A percentile compares a stretch with the other conserved stretches of the same genome.
Conservation (phyloP, 495 filamentous ascomycete species). For the Penicillium flavigenum region DNA sequence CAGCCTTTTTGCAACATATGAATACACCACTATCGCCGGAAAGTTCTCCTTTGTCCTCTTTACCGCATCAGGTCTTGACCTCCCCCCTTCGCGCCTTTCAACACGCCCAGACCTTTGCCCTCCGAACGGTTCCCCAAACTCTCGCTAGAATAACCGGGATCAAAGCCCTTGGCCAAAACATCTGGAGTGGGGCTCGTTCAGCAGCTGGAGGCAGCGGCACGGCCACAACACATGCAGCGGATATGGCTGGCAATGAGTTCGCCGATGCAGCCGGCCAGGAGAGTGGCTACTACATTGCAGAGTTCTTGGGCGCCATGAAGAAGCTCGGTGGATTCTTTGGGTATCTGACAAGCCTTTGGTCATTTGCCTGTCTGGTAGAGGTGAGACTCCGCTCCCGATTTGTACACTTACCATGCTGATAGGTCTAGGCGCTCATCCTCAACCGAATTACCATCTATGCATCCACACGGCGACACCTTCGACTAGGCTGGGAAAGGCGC, state of each 20-base stretch:
- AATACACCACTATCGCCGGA: slow-evolving; percentile 21
- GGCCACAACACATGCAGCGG: slow-evolving; percentile 33
- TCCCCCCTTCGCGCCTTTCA: slow-evolving; percentile 41
- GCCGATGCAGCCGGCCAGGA: slow-evolving; percentile 33
- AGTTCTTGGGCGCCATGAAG: slow-evolving; percentile 43
- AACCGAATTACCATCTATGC: slow-evolving; percentile 94
- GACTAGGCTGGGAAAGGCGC: slow-evolving; percentile 68
- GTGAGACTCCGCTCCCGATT: slow-evolving; percentile 35
- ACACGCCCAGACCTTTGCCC: slow-evolving; percentile 39
- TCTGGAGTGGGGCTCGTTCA: slow-evolving; percentile 30
- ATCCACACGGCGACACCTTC: slow-evolving; percentile 74
- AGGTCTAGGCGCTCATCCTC: slow-evolving; percentile 68
- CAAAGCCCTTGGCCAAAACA: slow-evolving; percentile 22
- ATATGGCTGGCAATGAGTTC: slow-evolving; percentile 29
- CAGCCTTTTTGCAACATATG: slow-evolving; percentile 14
- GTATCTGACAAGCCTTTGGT: slow-evolving; percentile 93
- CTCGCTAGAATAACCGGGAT: slow-evolving; percentile 35
- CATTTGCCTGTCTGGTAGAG: slow-evolving; percentile 77
- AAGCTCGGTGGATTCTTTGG: slow-evolving; percentile 85
- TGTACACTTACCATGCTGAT: slow-evolving; percentile 15
- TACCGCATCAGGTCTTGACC: slow-evolving; percentile 35
- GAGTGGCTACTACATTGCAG: slow-evolving; percentile 33
- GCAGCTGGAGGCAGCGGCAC: slow-evolving; percentile 21
- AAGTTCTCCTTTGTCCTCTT: slow-evolving; percentile 31
- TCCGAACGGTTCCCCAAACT: slow-evolving; percentile 40